Base-by-base conservation (phyloP, 352 stramenopile species). In the Globisporangium nodosum region DNA sequence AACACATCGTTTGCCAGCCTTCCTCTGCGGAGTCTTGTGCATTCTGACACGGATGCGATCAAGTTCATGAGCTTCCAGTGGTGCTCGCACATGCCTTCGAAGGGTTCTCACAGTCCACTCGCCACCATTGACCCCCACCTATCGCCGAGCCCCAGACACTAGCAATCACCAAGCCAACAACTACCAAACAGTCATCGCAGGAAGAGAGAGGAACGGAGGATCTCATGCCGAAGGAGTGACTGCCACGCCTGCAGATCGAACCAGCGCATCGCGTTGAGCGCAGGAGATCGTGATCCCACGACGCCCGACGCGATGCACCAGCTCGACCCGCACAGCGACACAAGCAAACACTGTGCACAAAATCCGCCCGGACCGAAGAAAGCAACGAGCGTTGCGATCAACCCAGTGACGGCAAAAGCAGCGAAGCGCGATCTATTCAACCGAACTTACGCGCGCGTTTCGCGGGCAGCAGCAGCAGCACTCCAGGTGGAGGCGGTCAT, bases 281-380 rank as follows among this genome's bases (percentile, higher is more conserved):
- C 5, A 37, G 33, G 4, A 5, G 33, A 9, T 37, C 33, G 5
- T 37, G 33, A 37, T 11, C 33, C 33, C 33, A 11, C 33, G 1
- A 12, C 16, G 5, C 40, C 6, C 2, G 16, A 15, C 15, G 40
- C 40, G 16, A 47, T 16, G 6, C 40, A 20, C 40, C 40, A 21
- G 15, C 40, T 8, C 40, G 6, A 47, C 40, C 40, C 5, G 8
- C 40, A 7, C 51, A 31, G 68, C 65, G 46, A 60, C 48, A 51
- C 62, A 53, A 64, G 68, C 63, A 63, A 53, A 6, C 37, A 40
- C 45, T 46, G 16, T 46, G 81, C 81, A 91, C 73, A 88, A 91
- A 93, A 91, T 75, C 83, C 85, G 85, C 85, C 85, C 85, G 85
- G 85, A 95, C 85, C 88, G 85, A 95, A 95, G 85, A 95, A 85